Evolutionary conservation across 768 basidiomycete genomes (phyloP).

Genomic region (Lanmaoa pseudosensibilis): DNA sequence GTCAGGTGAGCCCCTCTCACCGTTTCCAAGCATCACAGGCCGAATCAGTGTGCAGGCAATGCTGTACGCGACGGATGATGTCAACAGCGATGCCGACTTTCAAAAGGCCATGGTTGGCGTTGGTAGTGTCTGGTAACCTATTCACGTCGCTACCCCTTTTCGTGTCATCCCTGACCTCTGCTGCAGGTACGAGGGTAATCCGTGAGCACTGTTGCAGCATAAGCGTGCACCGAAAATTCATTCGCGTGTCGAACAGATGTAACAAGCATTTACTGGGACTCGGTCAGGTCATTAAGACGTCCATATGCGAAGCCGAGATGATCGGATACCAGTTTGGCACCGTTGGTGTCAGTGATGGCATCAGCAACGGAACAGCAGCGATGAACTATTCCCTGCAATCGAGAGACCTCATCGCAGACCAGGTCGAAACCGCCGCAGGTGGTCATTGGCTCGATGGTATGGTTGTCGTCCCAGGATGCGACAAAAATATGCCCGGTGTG

Average conservation of each 20-base stretch:
- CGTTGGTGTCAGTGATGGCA: slow-evolving; percentile 96
- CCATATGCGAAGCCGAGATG: slow-evolving; percentile 64
- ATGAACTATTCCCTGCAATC: slow-evolving; percentile 98
- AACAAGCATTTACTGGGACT: slow-evolving; percentile 91
- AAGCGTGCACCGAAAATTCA: background rate
- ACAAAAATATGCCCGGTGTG: slow-evolving; percentile 99
- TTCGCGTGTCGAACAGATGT: slow-evolving; percentile 56
- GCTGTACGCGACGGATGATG: slow-evolving; percentile 97
- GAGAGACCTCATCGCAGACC: slow-evolving; percentile 95
- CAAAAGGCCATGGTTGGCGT: slow-evolving; percentile 97
- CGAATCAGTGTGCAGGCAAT: slow-evolving; percentile 65
- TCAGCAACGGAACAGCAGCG: slow-evolving; percentile 94
- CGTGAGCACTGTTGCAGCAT: slow-evolving; percentile 56
- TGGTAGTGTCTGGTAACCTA: slow-evolving; percentile 87
- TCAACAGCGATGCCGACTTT: slow-evolving; percentile 78
- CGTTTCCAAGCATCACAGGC: background rate
- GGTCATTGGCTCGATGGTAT: slow-evolving; percentile 98
- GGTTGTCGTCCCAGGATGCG: slow-evolving; percentile 96
- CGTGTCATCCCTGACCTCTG: slow-evolving; percentile 15
- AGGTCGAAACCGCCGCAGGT: slow-evolving; percentile 92
- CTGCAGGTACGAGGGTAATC: slow-evolving; percentile 95
- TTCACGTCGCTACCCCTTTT: slow-evolving; percentile 1
- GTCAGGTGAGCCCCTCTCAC: slow-evolving; percentile 56
- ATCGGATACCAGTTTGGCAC: slow-evolving; percentile 98
- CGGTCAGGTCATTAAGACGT: slow-evolving; percentile 84